phyloP scores from a whole-genome alignment of 495 filamentous ascomycete genomes.

The Talaromyces trachyspermus region DNA sequence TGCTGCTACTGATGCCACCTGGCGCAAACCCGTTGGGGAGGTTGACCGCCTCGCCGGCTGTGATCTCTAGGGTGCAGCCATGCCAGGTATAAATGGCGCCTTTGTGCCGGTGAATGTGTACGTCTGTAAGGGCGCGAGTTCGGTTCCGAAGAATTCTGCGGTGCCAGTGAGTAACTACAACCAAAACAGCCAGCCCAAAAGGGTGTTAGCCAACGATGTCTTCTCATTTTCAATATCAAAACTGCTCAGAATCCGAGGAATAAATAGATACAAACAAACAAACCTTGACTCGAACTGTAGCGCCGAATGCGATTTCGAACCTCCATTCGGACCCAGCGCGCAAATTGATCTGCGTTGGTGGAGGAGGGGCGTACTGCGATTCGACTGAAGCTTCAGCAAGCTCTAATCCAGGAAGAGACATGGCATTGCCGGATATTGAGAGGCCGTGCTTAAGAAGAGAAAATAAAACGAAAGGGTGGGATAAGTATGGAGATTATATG shows the following conservation, averaged over 20 bases:
- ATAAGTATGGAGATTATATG: neutral
- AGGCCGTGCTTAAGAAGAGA: too few species aligned
- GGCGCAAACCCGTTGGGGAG: constrained; percentile 31
- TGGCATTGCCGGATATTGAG: constrained; percentile 21
- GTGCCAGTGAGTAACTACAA: constrained; percentile 64
- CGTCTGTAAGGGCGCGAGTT: constrained; percentile 70
- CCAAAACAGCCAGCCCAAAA: constrained; percentile 14
- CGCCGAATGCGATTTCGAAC: constrained; percentile 73
- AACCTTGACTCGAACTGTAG: constrained; percentile 56
- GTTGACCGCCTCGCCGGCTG: constrained; percentile 38
- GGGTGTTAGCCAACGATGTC: neutral
- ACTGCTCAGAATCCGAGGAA: neutral
- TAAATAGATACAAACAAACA: constrained; percentile 6
- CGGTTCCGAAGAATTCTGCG: constrained; percentile 93
- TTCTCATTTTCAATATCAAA: neutral
- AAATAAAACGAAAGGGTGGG: constrained; percentile 2
- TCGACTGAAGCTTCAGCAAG: constrained; percentile 37
- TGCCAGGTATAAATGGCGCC: constrained; percentile 87
- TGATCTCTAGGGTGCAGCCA: constrained; percentile 77
- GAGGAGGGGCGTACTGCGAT: constrained; percentile 28
- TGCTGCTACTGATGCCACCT: too few species aligned
- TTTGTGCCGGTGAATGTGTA: constrained; percentile 83
- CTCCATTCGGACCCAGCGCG: constrained; percentile 67
- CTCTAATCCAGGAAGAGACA: constrained; percentile 44
- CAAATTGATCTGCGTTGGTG: constrained; percentile 39